Evolutionary conservation across 163 green algal genomes (phyloP).

Genomic region (Chlorella variabilis): DNA sequence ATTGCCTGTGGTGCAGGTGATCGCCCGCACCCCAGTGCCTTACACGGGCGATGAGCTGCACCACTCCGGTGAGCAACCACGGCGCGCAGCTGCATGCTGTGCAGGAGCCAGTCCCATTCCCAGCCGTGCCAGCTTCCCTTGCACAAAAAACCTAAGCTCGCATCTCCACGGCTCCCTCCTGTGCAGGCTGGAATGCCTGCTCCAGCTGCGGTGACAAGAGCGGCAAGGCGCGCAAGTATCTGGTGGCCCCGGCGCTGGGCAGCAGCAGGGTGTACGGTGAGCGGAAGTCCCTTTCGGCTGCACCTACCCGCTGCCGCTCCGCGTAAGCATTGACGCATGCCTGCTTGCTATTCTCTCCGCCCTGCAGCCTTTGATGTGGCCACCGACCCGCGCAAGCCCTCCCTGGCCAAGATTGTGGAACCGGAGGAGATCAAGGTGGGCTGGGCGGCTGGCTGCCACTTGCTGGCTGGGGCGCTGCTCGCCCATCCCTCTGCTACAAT

Average conservation of each 20-base stretch:
- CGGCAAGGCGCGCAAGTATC: slow-evolving; percentile 50
- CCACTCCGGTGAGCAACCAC: slow-evolving; percentile 63
- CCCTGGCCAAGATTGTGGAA: slow-evolving; percentile 71
- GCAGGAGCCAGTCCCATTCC: not conserved
- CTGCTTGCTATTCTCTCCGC: too few relatives aligned
- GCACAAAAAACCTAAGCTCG: too few relatives aligned
- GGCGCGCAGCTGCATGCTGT: not conserved
- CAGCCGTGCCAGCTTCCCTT: too few relatives aligned
- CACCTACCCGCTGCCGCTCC: too few relatives aligned
- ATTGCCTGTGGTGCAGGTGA: slow-evolving; percentile 60
- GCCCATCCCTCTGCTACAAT: too few relatives aligned
- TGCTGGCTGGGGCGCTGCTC: too few relatives aligned
- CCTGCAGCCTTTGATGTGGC: slow-evolving; percentile 66
- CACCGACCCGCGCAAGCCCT: slow-evolving; percentile 62
- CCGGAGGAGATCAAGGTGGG: slow-evolving; percentile 60
- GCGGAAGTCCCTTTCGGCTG: too few relatives aligned
- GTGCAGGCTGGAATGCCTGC: slow-evolving; percentile 78
- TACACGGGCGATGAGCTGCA: slow-evolving; percentile 86
- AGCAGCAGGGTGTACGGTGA: slow-evolving; percentile 68
- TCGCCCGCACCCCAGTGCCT: slow-evolving; percentile 76
- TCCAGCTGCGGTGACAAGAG: slow-evolving; percentile 68
- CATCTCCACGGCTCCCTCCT: too few relatives aligned
- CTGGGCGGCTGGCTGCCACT: too few relatives aligned
- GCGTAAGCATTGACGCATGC: too few relatives aligned
- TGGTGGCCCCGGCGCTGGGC: slow-evolving; percentile 65